Evolutionary conservation across 139 green algal genomes (phyloP), one percentile per base, ranked within the genome.

Genomic region (Chlamydomonas asymmetrica): DNA sequence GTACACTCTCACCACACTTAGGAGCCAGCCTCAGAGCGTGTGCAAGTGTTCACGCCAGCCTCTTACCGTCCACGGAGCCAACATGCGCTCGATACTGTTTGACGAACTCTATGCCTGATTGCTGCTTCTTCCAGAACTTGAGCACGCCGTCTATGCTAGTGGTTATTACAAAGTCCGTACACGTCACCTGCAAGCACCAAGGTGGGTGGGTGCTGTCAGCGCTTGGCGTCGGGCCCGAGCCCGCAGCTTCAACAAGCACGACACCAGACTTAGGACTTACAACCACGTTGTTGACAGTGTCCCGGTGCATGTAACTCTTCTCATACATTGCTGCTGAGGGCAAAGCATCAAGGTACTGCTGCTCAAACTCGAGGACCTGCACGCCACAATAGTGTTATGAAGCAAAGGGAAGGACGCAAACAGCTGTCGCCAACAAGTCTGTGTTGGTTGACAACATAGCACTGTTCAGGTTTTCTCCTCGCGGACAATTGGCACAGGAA

Each of bases 81-180:
- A 97, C 27, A 76, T 99, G 96, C n/a, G 93, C 89, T 10, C 84
- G 78, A 73, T 88, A 92, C 75, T 80, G 75, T 54, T 88, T 85
- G 5, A 84, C 67, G 75, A 88, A 88, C 71, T 88, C 94, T 18
- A 98, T 82, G 57, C 93, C 92, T n/a, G 79, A 59, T 2, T 84
- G 40, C 61, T 84, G 79, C 84, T 98, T 98, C 81, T 98, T 98
- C 96, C 96, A 99, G 76, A 99, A 98, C 87, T 99, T 99, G n/a
- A 99, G 45, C 79, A 94, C 89, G 6, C 96, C 94, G 73, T 97
- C 93, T 4, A 83, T 50, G 40, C 79, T 92, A 38, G 81, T 93
- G 6, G 92, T 98, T 57, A 98, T 90, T 57, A 97, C 72, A 70
- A 97, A 97, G 62, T 88, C 82, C 34, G 70, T 84, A 18, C 57